Evolutionary conservation across 306 rosid genomes (phyloP).

Genomic region (Prunus davidiana): DNA sequence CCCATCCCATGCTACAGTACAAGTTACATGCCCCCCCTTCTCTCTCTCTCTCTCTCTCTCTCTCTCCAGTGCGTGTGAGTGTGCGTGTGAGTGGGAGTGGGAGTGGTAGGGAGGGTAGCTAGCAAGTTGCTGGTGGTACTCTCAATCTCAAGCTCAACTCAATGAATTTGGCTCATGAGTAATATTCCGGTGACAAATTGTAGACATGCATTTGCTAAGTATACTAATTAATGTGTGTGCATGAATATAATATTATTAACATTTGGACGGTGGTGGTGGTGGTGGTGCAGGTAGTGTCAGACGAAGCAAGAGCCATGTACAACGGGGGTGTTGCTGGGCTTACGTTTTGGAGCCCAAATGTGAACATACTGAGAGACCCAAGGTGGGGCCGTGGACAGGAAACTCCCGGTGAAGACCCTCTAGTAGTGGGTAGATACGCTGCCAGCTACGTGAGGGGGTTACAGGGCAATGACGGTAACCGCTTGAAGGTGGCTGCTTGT

Average conservation of each 20-base stretch:
- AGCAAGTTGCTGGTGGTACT: background rate
- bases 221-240: background rate
- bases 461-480: constrained; percentile 64
- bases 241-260: background rate
- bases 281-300: constrained; percentile 68
- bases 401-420: constrained; percentile 97
- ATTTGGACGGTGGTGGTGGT: too few relatives aligned
- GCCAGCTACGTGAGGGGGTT: constrained; percentile 70
- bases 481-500: constrained; percentile 87
- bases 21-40: too few relatives aligned
- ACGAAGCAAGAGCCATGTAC: constrained; percentile 96
- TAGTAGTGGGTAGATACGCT: constrained; percentile 68
- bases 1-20: background rate
- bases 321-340: constrained; percentile 80
- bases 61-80: too few relatives aligned
- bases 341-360: constrained; percentile 92
- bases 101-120: too few relatives aligned
- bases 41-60: too few relatives aligned
- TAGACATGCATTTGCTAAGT: background rate
- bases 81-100: too few relatives aligned
- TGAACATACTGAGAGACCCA: constrained; percentile 81
- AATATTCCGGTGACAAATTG: background rate
- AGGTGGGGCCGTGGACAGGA: constrained; percentile 98
- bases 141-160: background rate
- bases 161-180: background rate